Evolutionary conservation across 495 filamentous ascomycete species (phyloP), one percentile per base, ranked within the genome.

Genomic region (Usnea hakonensis): DNA sequence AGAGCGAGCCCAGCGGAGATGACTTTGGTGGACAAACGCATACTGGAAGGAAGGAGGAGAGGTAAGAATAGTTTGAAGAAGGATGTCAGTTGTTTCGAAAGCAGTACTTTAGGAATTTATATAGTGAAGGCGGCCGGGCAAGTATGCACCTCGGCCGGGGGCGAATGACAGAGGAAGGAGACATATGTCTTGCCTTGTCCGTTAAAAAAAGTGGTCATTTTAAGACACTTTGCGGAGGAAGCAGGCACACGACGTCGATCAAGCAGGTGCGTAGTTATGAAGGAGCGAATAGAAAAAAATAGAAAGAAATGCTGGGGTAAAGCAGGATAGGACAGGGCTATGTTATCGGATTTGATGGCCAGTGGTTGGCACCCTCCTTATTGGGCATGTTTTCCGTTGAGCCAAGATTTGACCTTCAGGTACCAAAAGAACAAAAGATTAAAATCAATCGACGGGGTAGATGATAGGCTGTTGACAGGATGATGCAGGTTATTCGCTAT

Each of bases 1-100:
- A 74, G 48, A 54, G 67, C 63, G 37, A 69, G 63, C 19, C 16
- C 50, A 32, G 52, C 58, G 6, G 67, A 58, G 23, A 68, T 35
- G 23, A 68, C 50, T 10, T 35, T 53, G 44, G 26, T 57, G 7
- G 44, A 67, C 19, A 67, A 50, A 36, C 38, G 55, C 66, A 68
- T 68, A 5, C 46, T 67, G 33, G 17, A 46, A 35, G 16, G 4
- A 21, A 43, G 30, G 30, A 44, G 53, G 37, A 44, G 33, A 57
- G 36, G 28, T 48, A 37, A 26, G 28, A 64, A 23, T 41, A 16
- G 19, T 36, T 11, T 44, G 21, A 21, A 56, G 30, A 33, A 32
- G 5, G 37, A 41, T n/a, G 16, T 21, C 17, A 26, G 36, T 56
- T 56, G 16, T 35, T n/a, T 13, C 17, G 37, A 30, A 35, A 62